These are phyloP conservation scores for Neonectria coccinea DNA, from an alignment of 2,329 filamentous ascomycete species.

Conservation along the genomic window DNA sequence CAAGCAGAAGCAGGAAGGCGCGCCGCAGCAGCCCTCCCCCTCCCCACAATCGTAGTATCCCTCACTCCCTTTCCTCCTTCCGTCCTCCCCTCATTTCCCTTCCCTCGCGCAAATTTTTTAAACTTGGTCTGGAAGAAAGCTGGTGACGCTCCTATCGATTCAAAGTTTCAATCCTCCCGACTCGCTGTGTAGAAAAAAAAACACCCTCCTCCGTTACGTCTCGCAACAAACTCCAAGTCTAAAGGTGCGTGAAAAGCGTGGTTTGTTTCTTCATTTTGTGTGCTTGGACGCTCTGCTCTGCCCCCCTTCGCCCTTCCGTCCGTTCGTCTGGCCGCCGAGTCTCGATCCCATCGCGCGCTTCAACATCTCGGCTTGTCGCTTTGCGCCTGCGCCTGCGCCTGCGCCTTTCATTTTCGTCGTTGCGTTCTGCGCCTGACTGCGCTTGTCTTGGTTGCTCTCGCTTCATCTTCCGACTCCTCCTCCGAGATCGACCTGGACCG, in stretches of 20 bases:
- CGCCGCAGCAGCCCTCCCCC: constrained; percentile 22
- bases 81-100: constrained; percentile 41
- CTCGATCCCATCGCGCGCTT: constrained; percentile 5
- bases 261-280: constrained; percentile 16
- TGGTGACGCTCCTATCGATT: constrained; percentile 20
- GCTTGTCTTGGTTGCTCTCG: background rate
- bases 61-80: constrained; percentile 26
- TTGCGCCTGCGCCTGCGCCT: constrained; percentile 13
- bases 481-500: constrained; percentile 21
- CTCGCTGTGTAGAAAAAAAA: constrained; percentile 19
- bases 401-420: constrained; percentile 4
- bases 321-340: constrained; percentile 10
- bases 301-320: constrained; percentile 23
- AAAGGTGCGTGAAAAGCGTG: constrained; percentile 25
- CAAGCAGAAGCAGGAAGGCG: constrained; percentile 26
- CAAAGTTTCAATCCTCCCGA: constrained; percentile 15
- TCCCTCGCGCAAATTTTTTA: constrained; percentile 39
- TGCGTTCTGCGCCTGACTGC: constrained; percentile 3
- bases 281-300: constrained; percentile 11
- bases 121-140: constrained; percentile 25
- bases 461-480: constrained; percentile 8
- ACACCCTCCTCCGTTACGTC: constrained; percentile 4
- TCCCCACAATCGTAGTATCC: constrained; percentile 27
- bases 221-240: constrained; percentile 11
- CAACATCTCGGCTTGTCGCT: constrained; percentile 3